Conservation (phyloP, 306 rosid genomes). For the Ziziphus jujuba region DNA sequence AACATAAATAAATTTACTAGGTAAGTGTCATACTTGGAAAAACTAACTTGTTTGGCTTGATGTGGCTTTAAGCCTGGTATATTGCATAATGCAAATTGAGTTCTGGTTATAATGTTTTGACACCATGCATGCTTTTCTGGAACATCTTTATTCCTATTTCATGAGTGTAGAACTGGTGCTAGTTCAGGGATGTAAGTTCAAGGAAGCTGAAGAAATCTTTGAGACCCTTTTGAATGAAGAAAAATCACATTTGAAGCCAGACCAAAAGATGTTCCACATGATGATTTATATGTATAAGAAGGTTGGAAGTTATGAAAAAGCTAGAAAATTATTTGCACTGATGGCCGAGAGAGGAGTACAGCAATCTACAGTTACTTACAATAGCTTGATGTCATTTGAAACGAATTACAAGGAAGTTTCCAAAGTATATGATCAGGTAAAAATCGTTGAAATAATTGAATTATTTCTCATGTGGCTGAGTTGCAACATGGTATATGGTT, state of each 20-base stretch:
- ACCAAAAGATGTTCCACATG: constrained; percentile 92
- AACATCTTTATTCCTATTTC: constrained; percentile 29
- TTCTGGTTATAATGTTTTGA: neutral
- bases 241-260: constrained; percentile 72
- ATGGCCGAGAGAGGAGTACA: constrained; percentile 76
- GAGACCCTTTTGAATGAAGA: constrained; percentile 63
- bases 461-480: constrained; percentile 14
- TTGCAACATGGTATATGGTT: neutral
- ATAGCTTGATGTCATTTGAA: constrained; percentile 93
- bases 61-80: neutral
- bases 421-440: constrained; percentile 87
- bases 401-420: constrained; percentile 91
- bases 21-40: no score
- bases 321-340: constrained; percentile 73
- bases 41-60: neutral
- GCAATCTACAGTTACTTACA: constrained; percentile 77
- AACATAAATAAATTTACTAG: no score
- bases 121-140: constrained; percentile 6
- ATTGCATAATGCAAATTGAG: neutral
- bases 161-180: constrained; percentile 15
- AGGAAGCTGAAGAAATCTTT: constrained; percentile 84
- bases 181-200: constrained; percentile 70
- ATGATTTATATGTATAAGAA: constrained; percentile 92
- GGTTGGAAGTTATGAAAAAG: constrained; percentile 84
- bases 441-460: constrained; percentile 3